A percentile compares a stretch with the other conserved stretches of the same genome.
phyloP scores from a whole-genome alignment of 1,284 basidiomycete genomes.

The Ceratobasidium sp. region DNA sequence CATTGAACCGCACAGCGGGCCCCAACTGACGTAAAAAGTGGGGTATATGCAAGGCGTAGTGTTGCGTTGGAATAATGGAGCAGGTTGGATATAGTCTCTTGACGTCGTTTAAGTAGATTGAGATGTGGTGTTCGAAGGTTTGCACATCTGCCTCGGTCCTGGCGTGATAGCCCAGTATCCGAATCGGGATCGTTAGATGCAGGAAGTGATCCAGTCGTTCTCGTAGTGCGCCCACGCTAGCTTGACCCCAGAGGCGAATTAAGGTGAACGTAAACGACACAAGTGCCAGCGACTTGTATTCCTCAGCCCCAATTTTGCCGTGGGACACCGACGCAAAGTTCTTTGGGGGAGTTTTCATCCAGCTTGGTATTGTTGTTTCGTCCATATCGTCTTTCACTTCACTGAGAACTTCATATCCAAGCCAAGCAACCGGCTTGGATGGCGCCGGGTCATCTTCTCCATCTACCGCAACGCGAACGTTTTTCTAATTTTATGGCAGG shows the following conservation, averaged over 20 bases:
- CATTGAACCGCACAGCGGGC: neutral
- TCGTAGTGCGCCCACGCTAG: neutral
- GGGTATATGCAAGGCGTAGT: neutral
- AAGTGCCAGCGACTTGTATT: slow-evolving; percentile 46
- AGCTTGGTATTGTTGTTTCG: slow-evolving; percentile 22
- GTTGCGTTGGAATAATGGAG: neutral
- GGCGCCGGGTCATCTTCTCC: no score
- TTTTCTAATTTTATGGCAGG: no score
- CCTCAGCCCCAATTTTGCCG: slow-evolving; percentile 48
- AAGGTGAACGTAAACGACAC: slow-evolving; percentile 47
- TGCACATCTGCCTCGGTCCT: neutral
- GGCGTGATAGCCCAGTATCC: neutral
- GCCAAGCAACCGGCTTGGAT: no score
- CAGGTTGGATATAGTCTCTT: neutral
- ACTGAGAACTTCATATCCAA: neutral
- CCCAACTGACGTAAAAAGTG: neutral
- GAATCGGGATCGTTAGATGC: neutral
- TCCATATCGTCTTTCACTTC: slow-evolving; percentile 33
- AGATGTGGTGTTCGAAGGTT: neutral
- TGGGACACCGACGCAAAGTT: slow-evolving; percentile 33
- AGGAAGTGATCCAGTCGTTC: slow-evolving; percentile 2
- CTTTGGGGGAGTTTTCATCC: slow-evolving; percentile 33
- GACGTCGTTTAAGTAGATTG: neutral
- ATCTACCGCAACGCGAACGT: no score
- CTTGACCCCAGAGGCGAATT: slow-evolving; percentile 35